Evolutionary conservation across 495 filamentous ascomycete species (phyloP).

Genomic region (Podospora australis): DNA sequence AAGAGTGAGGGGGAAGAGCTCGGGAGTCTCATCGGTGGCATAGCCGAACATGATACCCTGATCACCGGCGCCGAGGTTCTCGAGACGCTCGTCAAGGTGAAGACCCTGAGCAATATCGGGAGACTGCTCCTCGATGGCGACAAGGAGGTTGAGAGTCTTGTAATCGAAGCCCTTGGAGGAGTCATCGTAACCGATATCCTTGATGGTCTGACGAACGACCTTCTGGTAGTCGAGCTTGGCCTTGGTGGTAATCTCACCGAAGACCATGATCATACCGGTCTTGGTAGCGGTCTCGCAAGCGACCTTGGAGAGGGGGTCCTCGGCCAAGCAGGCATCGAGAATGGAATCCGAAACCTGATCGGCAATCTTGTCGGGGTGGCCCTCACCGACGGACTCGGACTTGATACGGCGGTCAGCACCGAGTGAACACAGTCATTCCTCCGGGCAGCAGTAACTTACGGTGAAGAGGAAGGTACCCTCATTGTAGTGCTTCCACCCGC

Average conservation of each 20-base stretch:
- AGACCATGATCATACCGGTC: constrained; percentile 99
- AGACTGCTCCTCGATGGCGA: constrained; percentile 98
- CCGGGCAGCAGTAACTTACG: constrained; percentile 34
- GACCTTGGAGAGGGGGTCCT: constrained; percentile 96
- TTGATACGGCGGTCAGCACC: constrained; percentile 23
- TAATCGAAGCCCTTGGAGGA: constrained; percentile 99
- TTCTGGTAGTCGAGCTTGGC: constrained; percentile 94
- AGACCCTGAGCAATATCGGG: constrained; percentile 98
- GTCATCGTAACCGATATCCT: constrained; percentile 96
- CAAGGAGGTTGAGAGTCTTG: constrained; percentile 98
- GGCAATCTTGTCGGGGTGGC: constrained; percentile 96
- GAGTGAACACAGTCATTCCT: background rate
- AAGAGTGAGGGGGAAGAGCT: constrained; percentile 89
- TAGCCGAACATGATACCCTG: constrained; percentile 99
- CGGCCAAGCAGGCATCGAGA: constrained; percentile 91
- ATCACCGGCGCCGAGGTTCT: constrained; percentile 97
- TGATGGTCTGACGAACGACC: constrained; percentile 89
- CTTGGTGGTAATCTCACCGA: constrained; percentile 98
- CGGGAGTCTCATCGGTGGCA: constrained; percentile 97
- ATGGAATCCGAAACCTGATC: constrained; percentile 98
- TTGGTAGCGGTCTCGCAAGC: constrained; percentile 99
- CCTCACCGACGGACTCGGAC: constrained; percentile 97
- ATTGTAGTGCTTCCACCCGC: constrained; percentile 45
- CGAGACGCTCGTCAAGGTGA: constrained; percentile 90
- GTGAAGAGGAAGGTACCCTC: constrained; percentile 92